Evolutionary conservation across 805 yeast species (phyloP), one percentile per base, ranked within the genome.

Genomic region (Suhomyces tanzawaensis): DNA sequence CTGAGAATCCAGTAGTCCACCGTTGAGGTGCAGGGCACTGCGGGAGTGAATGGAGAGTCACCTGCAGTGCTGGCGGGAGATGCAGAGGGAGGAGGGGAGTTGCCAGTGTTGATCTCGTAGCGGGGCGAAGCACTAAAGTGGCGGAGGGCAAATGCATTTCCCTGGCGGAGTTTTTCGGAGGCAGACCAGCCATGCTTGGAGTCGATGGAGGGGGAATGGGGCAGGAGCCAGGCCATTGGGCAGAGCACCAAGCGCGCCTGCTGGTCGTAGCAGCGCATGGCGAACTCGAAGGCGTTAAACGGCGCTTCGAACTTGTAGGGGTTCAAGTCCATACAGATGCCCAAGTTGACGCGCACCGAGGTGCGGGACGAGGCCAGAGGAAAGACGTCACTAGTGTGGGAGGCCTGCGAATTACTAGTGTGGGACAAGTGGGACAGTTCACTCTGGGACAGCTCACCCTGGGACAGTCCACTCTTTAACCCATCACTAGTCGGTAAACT

Each of bases 241-340:
- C 84, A 77, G 11, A 90, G 53, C 1, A 86, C 68, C 39, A 90
- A 60, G 23, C 76, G 69, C 0, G 77, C 76, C 8, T 66, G 51
- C 30, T 78, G 70, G 0, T 59, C 49, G 15, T 64, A 53, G 41
- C 85, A 79, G 36, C 69, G 68, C 19, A 60, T 56, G 0, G 90
- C 72, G 58, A 85, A 86, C 58, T 90, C 97, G 54, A 75, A 87
- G 18, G 67, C 71, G 25, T 72, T 67, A 60, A 87, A 89, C 1
- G 95, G 89, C 1, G 95, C 88, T 45, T 76, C 68, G 57, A 90
- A 90, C 55, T 85, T 72, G 57, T 85, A 84, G 0, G 96, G 96
- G 56, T 86, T 89, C 44, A 90, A 59, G 62, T 90, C 98, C 97
- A 90, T 90, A 57, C 98, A 90, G 4, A 90, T 88, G 0, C 96